phyloP scores from a whole-genome alignment of 2,329 filamentous ascomycete species.

The Talaromyces atroroseus region DNA sequence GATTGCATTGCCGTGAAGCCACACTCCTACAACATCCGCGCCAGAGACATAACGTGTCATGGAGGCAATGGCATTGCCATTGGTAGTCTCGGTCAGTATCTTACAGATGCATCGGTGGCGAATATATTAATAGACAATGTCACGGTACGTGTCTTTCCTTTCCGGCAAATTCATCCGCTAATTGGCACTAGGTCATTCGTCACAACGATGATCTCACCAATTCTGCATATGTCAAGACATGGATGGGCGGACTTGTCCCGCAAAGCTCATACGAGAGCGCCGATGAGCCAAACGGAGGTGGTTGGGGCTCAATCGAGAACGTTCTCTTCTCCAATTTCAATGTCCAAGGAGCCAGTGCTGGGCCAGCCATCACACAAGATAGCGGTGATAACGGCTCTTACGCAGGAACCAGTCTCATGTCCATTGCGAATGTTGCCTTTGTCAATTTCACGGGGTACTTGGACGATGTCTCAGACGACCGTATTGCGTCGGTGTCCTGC shows the following conservation, averaged over 20 bases:
- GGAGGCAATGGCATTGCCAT: slow-evolving; percentile 50
- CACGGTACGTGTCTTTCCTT: slow-evolving; percentile 15
- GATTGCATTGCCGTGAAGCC: slow-evolving; percentile 59
- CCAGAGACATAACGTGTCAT: slow-evolving; percentile 51
- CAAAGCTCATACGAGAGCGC: slow-evolving; percentile 47
- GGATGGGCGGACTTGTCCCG: slow-evolving; percentile 45
- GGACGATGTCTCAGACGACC: slow-evolving; percentile 24
- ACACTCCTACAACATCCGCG: slow-evolving; percentile 54
- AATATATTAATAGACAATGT: slow-evolving; percentile 47
- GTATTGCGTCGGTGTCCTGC: slow-evolving; percentile 43
- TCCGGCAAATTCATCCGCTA: neutral
- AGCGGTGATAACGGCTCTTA: slow-evolving; percentile 48
- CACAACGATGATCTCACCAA: slow-evolving; percentile 46
- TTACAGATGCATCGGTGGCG: slow-evolving; percentile 48
- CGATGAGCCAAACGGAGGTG: slow-evolving; percentile 46
- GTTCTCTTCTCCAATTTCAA: slow-evolving; percentile 49
- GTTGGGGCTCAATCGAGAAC: slow-evolving; percentile 51
- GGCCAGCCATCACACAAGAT: slow-evolving; percentile 44
- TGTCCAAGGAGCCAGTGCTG: slow-evolving; percentile 42
- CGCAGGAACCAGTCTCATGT: slow-evolving; percentile 47
- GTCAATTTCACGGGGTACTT: slow-evolving; percentile 49
- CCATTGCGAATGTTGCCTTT: slow-evolving; percentile 46
- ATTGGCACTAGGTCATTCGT: slow-evolving; percentile 32
- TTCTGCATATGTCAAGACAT: slow-evolving; percentile 53
- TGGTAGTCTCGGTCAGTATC: slow-evolving; percentile 52